Percentiles rank a stretch among this genome's conserved stretches.
Conservation (phyloP, 2,329 filamentous ascomycete genomes). For the Xylaria sp. region DNA sequence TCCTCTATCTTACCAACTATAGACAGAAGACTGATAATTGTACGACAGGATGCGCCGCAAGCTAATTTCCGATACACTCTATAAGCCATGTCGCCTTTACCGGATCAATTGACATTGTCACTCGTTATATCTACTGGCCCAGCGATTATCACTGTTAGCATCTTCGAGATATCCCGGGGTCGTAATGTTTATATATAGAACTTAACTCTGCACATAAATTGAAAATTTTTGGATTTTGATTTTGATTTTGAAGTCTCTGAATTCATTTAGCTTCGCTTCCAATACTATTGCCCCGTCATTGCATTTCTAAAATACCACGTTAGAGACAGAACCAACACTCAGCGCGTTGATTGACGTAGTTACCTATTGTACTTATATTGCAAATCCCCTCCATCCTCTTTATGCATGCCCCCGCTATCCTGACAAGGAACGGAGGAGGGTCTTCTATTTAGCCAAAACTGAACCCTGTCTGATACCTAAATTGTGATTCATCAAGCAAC, state of each 20-base stretch:
- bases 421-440: constrained; percentile 40
- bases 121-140: constrained; percentile 30
- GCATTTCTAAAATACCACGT: not conserved
- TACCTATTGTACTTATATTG: not conserved
- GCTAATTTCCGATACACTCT: constrained; percentile 55
- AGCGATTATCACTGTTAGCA: constrained; percentile 23
- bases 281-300: not conserved
- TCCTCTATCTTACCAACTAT: not conserved
- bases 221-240: constrained; percentile 10
- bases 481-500: not conserved
- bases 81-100: constrained; percentile 38
- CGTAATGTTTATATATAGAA: constrained; percentile 26
- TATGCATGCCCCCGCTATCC: constrained; percentile 31
- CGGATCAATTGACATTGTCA: constrained; percentile 7
- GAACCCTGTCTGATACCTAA: constrained; percentile 27
- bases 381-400: not conserved
- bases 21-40: constrained; percentile 17
- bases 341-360: not conserved
- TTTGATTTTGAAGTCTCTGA: not conserved
- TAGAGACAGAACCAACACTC: not conserved
- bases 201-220: constrained; percentile 22
- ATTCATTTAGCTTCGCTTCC: constrained; percentile 15
- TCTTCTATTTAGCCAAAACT: constrained; percentile 40
- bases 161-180: constrained; percentile 23
- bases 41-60: constrained; percentile 50